Evolutionary conservation across 768 basidiomycete genomes (phyloP).

Genomic region (Russula ochroleuca): DNA sequence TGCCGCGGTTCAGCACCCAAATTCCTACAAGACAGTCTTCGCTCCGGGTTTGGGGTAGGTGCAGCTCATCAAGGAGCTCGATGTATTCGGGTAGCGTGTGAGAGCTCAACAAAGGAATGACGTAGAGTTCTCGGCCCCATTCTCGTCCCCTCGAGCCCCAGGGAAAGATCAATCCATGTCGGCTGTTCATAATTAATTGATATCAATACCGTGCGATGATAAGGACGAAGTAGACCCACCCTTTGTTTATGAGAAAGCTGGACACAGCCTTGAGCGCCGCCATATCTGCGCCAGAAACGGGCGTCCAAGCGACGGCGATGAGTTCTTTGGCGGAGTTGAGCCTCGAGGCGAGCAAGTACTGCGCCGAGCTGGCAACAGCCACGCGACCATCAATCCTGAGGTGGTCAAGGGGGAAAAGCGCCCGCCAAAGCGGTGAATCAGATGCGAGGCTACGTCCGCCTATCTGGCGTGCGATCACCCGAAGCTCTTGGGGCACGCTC

Average conservation of each 20-base stretch:
- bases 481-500: constrained; percentile 58
- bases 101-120: constrained; percentile 66
- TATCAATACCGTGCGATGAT: neutral
- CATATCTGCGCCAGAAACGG: constrained; percentile 43
- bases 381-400: constrained; percentile 84
- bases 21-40: constrained; percentile 71
- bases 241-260: constrained; percentile 66
- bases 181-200: constrained; percentile 44
- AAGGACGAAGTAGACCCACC: constrained; percentile 49
- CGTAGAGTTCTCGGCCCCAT: constrained; percentile 78
- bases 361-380: constrained; percentile 64
- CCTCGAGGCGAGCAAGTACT: constrained; percentile 75
- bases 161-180: constrained; percentile 81
- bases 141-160: constrained; percentile 78
- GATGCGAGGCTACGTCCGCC: constrained; percentile 61
- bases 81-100: constrained; percentile 79
- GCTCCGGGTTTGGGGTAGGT: constrained; percentile 59
- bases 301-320: constrained; percentile 68
- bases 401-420: constrained; percentile 64
- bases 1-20: constrained; percentile 82
- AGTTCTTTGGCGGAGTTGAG: constrained; percentile 76
- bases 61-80: constrained; percentile 73
- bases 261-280: constrained; percentile 57
- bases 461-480: constrained; percentile 69
- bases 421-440: constrained; percentile 65